These are phyloP conservation scores for Cystobasidium sp. DNA, from an alignment of 1,284 basidiomycete species.

Conservation along the genomic window DNA sequence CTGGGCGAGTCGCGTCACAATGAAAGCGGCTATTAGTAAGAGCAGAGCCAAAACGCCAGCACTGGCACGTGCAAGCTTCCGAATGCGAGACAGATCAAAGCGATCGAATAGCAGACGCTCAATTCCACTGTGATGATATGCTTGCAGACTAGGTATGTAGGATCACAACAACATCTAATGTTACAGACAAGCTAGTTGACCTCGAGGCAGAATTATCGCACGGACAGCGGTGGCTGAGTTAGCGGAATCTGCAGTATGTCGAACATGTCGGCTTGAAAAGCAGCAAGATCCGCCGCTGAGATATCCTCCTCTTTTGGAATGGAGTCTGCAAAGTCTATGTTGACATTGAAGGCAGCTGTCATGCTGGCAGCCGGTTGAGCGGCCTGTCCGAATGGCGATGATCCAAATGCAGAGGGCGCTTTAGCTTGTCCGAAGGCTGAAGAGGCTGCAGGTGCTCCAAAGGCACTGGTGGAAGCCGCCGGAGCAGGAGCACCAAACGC, in stretches of 20 bases:
- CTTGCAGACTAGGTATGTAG: not conserved
- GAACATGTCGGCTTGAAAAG: conserved; percentile 68
- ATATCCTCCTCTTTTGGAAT: conserved; percentile 54
- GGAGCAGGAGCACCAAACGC: conserved; percentile 22
- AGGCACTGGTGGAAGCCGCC: conserved; percentile 7
- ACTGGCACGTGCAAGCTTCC: too few species aligned
- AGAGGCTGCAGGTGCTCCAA: conserved; percentile 38
- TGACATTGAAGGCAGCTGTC: conserved; percentile 49
- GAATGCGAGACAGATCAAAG: too few species aligned
- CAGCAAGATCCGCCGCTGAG: conserved; percentile 64
- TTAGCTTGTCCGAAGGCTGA: not conserved
- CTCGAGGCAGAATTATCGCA: conserved; percentile 59
- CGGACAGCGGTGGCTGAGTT: conserved; percentile 72
- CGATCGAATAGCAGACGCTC: too few species aligned
- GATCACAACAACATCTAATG: conserved; percentile 24
- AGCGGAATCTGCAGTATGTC: conserved; percentile 75
- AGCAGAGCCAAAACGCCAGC: not conserved
- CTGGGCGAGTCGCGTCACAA: not conserved
- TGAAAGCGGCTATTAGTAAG: not conserved
- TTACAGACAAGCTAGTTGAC: not conserved
- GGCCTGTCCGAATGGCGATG: conserved; percentile 52
- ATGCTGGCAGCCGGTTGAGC: conserved; percentile 46
- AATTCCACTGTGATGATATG: too few species aligned
- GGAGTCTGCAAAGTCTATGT: conserved; percentile 30
- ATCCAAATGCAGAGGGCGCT: conserved; percentile 19